Base-by-base conservation (phyloP, 306 rosid genomes). In the Boehmeria nivea region DNA sequence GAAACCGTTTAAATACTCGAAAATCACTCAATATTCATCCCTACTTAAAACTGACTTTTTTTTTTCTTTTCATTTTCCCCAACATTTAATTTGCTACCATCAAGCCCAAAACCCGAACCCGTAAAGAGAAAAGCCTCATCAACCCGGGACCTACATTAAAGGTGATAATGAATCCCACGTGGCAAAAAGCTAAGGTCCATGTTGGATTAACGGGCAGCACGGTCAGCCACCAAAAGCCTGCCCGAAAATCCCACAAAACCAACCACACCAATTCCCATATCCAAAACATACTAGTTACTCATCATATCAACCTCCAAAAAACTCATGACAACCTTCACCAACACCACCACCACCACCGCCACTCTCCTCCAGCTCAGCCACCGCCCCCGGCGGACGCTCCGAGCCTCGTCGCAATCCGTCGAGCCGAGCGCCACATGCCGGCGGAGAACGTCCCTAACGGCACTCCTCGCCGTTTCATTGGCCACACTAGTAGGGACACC, bases 261-360 rank as follows among this genome's bases (percentile, higher is more conserved):
- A 59, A 26, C 15, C n/a, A 44, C n/a, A 27, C 45, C 33, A 43
- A 18, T 42, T 40, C 49, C 20, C 49, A 40, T 18, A 23, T 43
- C 13, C 45, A 34, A 37, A 51, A 22, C 72, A 50, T 60, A 38
- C 12, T 44, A n/a, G n/a, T n/a, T 3, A n/a, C 40, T 40, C 23
- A 8, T 17, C 1, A 0, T 25, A 50, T n/a, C 12, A n/a, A n/a
- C 38, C 22, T 6, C 61, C 20, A 16, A 36, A n/a, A n/a, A n/a
- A n/a, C n/a, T 71, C 64, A 89, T 84, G 95, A 76, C 78, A 38
- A 81, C 70, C 77, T 77, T 79, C 81, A 69, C 86, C 19, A 67
- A 73, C 70, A 70, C 86, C 73, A 68, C 78, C 16, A 56, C 76
- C 19, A 57, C 84, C 65, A 68, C 76, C 12, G 17, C 45, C 27